Base-by-base conservation (phyloP, 2,329 filamentous ascomycete species). In the Parastagonospora nodorum region DNA sequence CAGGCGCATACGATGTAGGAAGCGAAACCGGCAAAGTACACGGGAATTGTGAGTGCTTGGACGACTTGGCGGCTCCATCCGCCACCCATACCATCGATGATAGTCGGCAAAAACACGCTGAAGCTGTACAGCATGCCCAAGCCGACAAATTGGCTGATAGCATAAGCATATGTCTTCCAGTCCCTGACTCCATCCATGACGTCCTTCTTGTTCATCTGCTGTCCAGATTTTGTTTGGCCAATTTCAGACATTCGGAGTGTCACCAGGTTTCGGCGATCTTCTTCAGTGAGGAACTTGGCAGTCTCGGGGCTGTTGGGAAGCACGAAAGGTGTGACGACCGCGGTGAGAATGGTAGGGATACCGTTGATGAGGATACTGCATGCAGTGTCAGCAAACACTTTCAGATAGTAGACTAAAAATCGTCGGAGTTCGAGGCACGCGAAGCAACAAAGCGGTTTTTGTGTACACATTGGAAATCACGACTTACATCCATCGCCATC, bases 271-370 rank as follows among this genome's bases (percentile, higher is more conserved):
- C 50, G 48, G 3, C 63, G 58, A 32, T 71, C 65, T 10, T 64
- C 57, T 36, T 64, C 56, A 10, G 54, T 61, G 14, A 71, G 48
- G 43, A 68, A 71, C 3, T 40, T 53, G 7, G 78, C 77, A 1
- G 63, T 68, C 33, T 69, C 65, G 2, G 66, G 66, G 30, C 59
- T 83, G 56, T 84, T 81, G 1, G 80, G 81, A 0, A 84, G 70
- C 0, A 79, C 47, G 38, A 83, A 81, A 53, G 77, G 81, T 4
- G 82, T 72, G 1, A 70, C 66, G 2, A 79, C 52, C 4, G 80
- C 81, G 1, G 62, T 63, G 6, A 68, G 19, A 5, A 69, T 48
- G 8, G 66, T 68, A 1, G 62, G 57, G n/a, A 67, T 55, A 4
- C 66, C 67, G 43, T 69, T 69, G 39, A 72, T 64, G 15, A 69